Conservation (phyloP, 1,284 basidiomycete species). For the Leccinum solheimii region DNA sequence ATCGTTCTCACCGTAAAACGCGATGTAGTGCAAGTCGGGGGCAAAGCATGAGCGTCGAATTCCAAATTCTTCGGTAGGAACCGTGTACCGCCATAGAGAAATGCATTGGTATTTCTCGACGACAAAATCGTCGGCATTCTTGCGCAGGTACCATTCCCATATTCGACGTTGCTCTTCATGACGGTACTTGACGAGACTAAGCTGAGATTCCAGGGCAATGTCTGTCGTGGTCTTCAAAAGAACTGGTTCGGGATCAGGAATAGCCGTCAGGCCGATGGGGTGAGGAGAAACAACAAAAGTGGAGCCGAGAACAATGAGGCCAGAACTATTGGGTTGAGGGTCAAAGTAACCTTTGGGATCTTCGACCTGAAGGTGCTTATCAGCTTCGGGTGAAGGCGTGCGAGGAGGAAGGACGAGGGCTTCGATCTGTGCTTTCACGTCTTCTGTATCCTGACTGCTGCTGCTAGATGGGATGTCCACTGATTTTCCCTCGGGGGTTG, state of each 20-base stretch:
- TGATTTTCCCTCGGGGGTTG: conserved; percentile 28
- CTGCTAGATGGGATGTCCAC: conserved; percentile 11
- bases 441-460: conserved; percentile 40
- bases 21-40: conserved; percentile 72
- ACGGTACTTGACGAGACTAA: conserved; percentile 71
- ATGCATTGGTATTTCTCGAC: conserved; percentile 95
- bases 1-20: conserved; percentile 93
- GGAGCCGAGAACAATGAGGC: conserved; percentile 27
- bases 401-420: conserved; percentile 53
- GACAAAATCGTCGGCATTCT: conserved; percentile 80
- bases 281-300: conserved; percentile 31
- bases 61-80: conserved; percentile 69
- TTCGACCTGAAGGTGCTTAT: conserved; percentile 24
- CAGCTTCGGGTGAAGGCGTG: conserved; percentile 43
- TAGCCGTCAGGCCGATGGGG: conserved; percentile 16
- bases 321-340: conserved; percentile 33
- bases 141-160: conserved; percentile 90
- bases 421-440: conserved; percentile 71
- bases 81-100: conserved; percentile 70
- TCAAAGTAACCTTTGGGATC: conserved; percentile 46
- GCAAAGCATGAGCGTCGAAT: conserved; percentile 67
- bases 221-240: conserved; percentile 52
- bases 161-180: conserved; percentile 84
- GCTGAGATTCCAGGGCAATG: conserved; percentile 70
- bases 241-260: conserved; percentile 44